Base-by-base conservation (phyloP, 371 early-diverging fungal genomes). In the Circinella minor region DNA sequence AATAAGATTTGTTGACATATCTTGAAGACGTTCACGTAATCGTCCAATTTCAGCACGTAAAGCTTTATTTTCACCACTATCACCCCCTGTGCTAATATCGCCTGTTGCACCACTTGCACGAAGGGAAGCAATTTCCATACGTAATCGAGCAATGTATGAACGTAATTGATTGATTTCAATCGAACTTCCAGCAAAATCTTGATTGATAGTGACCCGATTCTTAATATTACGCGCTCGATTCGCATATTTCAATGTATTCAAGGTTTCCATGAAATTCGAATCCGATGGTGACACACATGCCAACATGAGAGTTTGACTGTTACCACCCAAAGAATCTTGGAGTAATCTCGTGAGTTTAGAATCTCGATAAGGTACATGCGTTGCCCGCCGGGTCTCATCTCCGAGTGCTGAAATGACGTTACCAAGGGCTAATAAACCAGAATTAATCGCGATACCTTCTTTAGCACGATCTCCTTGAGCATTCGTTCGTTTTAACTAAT, bases 371-470 rank as follows among this genome's bases (percentile, higher is more conserved):
- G 99, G 99, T n/a, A 99, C 90, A 68, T 93, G 92, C 1, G 83
- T 75, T 0, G 86, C 79, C 65, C 76, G 84, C 62, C 91, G 78
- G 13, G 90, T 77, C 67, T 94, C 90, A 71, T 98, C 98, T 46
- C 93, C 94, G 13, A 99, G 89, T 3, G 99, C 99, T 43, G 93
- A 94, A 51, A 99, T 99, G 17, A 99, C 99, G 77, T 99, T 99
- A 59, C 99, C 99, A 8, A 99, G 88, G 1, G 98, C 96, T 55
- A 99, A 81, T 17, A 99, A 88, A 9, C 99, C 99, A 47, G 93
- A 88, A 78, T 99, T 99, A 79, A 99, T 99, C 4, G 93, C 89
- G 61, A 99, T 99, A 51, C 98, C 96, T 77, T 99, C 99, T 75
- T 93, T 94, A 36, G 94, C 94, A 47, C 95, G 90, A 65, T 95